Evolutionary conservation across 352 stramenopile genomes (phyloP).

Genomic region (Phytophthora brassicae): DNA sequence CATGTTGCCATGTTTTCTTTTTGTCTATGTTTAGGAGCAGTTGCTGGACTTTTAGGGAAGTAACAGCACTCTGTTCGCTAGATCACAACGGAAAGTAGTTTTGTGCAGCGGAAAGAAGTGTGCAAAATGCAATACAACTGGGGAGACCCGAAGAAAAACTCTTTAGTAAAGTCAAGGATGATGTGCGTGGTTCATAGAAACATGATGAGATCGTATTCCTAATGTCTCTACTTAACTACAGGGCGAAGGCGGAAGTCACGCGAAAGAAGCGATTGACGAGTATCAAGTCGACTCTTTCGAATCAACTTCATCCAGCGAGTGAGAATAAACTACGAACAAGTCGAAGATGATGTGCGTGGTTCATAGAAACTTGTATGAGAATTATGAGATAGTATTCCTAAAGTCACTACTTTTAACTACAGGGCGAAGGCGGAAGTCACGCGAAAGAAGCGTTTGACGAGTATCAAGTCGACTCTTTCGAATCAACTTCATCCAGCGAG

Average conservation of each 20-base stretch:
- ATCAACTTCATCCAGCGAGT: conserved; percentile 62
- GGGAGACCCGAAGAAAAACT: conserved; percentile 82
- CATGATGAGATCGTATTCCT: background rate
- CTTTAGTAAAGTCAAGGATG: conserved; percentile 63
- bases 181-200: conserved; percentile 46
- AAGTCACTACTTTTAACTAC: background rate
- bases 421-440: conserved; percentile 75
- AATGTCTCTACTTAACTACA: conserved; percentile 18
- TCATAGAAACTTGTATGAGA: background rate
- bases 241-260: conserved; percentile 68
- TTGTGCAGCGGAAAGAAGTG: background rate
- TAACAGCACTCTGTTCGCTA: background rate
- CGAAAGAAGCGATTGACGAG: conserved; percentile 70
- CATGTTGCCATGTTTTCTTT: no score
- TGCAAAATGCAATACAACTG: conserved; percentile 80
- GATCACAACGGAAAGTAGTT: conserved; percentile 2
- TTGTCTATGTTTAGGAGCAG: conserved; percentile 25
- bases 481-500: conserved; percentile 69
- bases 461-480: conserved; percentile 72
- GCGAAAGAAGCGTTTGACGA: conserved; percentile 69
- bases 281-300: conserved; percentile 77
- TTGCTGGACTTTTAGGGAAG: conserved; percentile 8
- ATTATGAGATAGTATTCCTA: background rate
- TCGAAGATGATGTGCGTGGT: conserved; percentile 73
- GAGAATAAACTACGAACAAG: conserved; percentile 74